Base-by-base conservation (phyloP, 495 filamentous ascomycete genomes). In the Lichenothelia convexa region DNA sequence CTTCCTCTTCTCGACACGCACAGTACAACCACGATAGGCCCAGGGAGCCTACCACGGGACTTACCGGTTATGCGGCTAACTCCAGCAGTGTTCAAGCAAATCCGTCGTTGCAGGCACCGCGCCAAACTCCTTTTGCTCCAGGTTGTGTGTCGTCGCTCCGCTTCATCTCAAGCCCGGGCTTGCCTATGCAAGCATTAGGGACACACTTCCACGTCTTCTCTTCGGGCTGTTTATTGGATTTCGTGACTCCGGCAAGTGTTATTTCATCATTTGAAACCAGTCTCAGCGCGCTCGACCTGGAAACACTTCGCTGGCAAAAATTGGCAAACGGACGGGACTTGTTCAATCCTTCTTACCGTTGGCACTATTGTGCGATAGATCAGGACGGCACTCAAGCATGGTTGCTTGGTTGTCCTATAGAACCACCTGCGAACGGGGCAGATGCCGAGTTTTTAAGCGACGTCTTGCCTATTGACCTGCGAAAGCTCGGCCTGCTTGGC, bases 311-410 rank as follows among this genome's bases (percentile, higher is more conserved):
- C 24, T 97, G 89, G 89, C 83, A 89, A 51, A 86, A 81, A 49
- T 59, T 97, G 5, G 86, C 84, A 7, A 86, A 93, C 43, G 91
- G 89, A 6, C 76, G 77, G 19, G 91, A 95, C 50, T 78, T 95
- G 18, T 94, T 94, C 58, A 65, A 78, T 36, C 65, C 72, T 1
- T 77, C 77, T 7, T 95, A 85, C 53, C 73, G 84, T 34, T 95
- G 91, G 91, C 87, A 94, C 54, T 97, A 97, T 51, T 94, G 89
- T 51, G 85, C 82, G 0, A 75, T 92, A 55, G 84, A 93, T 51
- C 73, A 89, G 43, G 76, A 85, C 38, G 85, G 83, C 1, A 94
- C 89, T 2, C 93, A 91, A 46, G 87, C 84, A 7, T 97, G 92
- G 83, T 61, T 97, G 5, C 65, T 97, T n/a, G 89, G 89, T 16